Evolutionary conservation across 257 asterid species (phyloP).

Genomic region (Solanum sitiens): DNA sequence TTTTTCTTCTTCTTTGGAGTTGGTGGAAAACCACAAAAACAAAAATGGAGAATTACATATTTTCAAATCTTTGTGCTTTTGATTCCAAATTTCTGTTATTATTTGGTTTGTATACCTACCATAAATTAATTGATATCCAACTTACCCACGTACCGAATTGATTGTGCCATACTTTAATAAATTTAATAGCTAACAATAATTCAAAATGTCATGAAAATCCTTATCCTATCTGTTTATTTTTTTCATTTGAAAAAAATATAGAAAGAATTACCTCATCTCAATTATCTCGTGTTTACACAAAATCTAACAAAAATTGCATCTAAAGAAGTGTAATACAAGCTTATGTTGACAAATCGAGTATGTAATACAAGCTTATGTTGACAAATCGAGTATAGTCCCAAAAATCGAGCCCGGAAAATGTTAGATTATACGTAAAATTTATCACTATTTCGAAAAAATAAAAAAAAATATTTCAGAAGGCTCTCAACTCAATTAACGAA

Average conservation of each 20-base stretch:
- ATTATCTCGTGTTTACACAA: rapidly evolving
- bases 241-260: neutral
- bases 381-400: too few relatives aligned
- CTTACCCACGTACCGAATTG: neutral
- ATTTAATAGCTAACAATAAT: neutral
- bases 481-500: rapidly evolving
- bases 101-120: neutral
- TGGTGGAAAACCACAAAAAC: neutral
- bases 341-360: too few relatives aligned
- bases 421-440: too few relatives aligned
- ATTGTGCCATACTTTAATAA: neutral
- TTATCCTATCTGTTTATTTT: neutral
- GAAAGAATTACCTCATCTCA: too few relatives aligned
- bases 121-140: neutral
- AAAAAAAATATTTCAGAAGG: rapidly evolving
- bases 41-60: neutral
- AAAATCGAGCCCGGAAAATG: too few relatives aligned
- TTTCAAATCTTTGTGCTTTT: neutral
- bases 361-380: neutral
- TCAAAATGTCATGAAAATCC: neutral
- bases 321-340: neutral
- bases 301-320: neutral
- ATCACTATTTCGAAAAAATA: rapidly evolving
- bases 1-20: neutral
- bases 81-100: neutral